Conservation (phyloP, 2,329 filamentous ascomycete species). For the Colletotrichum orbiculare region DNA sequence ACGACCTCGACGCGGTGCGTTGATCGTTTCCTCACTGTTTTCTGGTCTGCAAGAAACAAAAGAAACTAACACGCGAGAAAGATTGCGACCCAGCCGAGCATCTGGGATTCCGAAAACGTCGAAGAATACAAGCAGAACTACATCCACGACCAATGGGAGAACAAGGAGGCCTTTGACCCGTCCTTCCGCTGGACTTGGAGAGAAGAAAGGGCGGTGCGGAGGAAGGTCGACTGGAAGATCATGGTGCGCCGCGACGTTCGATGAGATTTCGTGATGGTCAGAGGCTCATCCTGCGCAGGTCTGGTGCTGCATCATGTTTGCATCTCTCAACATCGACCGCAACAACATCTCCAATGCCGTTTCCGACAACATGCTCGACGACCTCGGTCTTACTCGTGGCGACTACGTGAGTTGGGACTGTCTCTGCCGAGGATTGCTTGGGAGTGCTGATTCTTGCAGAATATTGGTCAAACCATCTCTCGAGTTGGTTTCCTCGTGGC, state of each 20-base stretch:
- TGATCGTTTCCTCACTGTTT: background rate
- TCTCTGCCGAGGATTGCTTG: no score
- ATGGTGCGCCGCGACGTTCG: conserved; percentile 40
- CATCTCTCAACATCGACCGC: conserved; percentile 40
- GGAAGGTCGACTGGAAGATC: conserved; percentile 48
- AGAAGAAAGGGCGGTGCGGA: conserved; percentile 44
- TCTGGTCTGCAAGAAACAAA: conserved; percentile 31
- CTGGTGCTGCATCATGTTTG: conserved; percentile 47
- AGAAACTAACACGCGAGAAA: conserved; percentile 15
- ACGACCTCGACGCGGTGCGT: conserved; percentile 46
- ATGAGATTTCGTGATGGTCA: background rate
- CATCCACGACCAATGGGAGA: conserved; percentile 51
- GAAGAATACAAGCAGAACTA: conserved; percentile 49
- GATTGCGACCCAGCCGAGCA: conserved; percentile 50
- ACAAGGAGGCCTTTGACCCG: conserved; percentile 47
- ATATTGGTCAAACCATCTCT: conserved; percentile 66
- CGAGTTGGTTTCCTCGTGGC: conserved; percentile 64
- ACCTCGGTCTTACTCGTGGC: conserved; percentile 46
- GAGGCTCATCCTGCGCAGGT: conserved; percentile 37
- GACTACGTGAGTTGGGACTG: conserved; percentile 43
- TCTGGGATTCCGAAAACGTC: conserved; percentile 49
- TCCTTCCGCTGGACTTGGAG: conserved; percentile 47
- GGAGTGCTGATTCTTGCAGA: conserved; percentile 44
- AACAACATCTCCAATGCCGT: conserved; percentile 41
- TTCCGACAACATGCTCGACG: conserved; percentile 51